Evolutionary conservation across 2,329 filamentous ascomycete genomes (phyloP), one percentile per base, ranked within the genome.

Genomic region (Sporothrix mexicana): DNA sequence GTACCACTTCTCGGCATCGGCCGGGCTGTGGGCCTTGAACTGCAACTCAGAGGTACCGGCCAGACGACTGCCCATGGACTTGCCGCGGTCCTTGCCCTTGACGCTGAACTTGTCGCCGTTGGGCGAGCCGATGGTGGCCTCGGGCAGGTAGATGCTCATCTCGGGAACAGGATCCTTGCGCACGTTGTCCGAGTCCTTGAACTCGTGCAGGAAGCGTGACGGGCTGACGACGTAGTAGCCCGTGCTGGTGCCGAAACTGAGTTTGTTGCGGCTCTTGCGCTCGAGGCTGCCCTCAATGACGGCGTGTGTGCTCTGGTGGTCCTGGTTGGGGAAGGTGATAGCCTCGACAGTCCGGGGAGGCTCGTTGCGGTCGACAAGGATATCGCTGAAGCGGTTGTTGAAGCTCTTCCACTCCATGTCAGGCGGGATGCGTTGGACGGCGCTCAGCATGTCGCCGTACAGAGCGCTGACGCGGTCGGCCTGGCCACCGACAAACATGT

Each of bases 371-470:
- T 97, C 90, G 77, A 97, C 91, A 41, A 99, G 88, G 9, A 91
- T 84, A 75, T 90, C 86, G 75, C 86, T 84, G 80, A 92, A 92
- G 77, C 94, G 91, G 76, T 88, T 82, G 69, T 90, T 83, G 84
- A 99, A 99, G 77, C 91, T 91, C 74, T 91, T 90, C 95, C 95
- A 99, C 83, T 99, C 96, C 77, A 97, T 95, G 79, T 97, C 92
- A 7, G 88, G 86, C 0, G 93, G 91, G 64, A 99, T 90, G 66
- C 88, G 88, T 83, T 97, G 93, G 3, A 91, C 87, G 12, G 89
- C 91, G 74, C 87, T 88, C 43, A 96, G 87, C 82, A 98, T 95
- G 80, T 98, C 94, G 69, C 88, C 87, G 81, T 97, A 96, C 87
- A 98, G 89, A 66, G 90, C 88, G 74, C 92, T 91, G 49, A 91